These are phyloP conservation scores for Pythium dissotocum DNA, from an alignment of 352 stramenopile species.

Conservation along the genomic window DNA sequence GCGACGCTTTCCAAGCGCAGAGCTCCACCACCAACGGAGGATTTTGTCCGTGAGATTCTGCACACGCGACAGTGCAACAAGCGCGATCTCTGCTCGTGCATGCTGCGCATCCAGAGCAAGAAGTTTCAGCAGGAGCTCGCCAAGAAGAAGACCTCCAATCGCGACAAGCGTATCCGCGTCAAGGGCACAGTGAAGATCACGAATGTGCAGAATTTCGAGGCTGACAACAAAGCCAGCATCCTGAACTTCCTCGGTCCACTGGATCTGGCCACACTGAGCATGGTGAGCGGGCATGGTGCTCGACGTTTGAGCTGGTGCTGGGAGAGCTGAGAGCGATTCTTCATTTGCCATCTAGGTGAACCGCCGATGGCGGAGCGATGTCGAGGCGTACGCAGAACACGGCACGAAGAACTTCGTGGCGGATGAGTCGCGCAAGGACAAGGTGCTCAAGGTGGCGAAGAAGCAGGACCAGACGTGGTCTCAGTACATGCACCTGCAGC, in stretches of 20 bases:
- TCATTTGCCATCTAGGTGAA: constrained; percentile 48
- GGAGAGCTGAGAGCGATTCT: not conserved
- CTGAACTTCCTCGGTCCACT: constrained; percentile 43
- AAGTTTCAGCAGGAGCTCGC: constrained; percentile 69
- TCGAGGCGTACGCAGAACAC: constrained; percentile 56
- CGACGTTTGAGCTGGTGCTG: not conserved
- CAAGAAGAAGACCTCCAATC: constrained; percentile 22
- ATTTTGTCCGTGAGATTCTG: constrained; percentile 17
- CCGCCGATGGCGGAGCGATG: constrained; percentile 38
- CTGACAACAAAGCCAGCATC: constrained; percentile 52
- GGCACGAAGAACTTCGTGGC: constrained; percentile 43
- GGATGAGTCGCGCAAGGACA: constrained; percentile 29
- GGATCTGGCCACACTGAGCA: constrained; percentile 54
- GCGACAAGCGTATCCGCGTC: not conserved
- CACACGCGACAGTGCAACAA: constrained; percentile 74
- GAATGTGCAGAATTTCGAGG: constrained; percentile 54
- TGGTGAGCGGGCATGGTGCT: constrained; percentile 40
- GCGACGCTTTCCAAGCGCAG: not conserved
- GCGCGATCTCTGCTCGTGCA: constrained; percentile 64
- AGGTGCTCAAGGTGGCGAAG: constrained; percentile 56
- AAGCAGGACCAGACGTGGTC: constrained; percentile 56
- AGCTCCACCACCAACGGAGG: constrained; percentile 1
- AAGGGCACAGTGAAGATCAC: constrained; percentile 29
- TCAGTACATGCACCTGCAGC: constrained; percentile 71
- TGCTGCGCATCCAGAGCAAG: constrained; percentile 62